Evolutionary conservation across 495 filamentous ascomycete genomes (phyloP).

Genomic region (Cairneyella variabilis): DNA sequence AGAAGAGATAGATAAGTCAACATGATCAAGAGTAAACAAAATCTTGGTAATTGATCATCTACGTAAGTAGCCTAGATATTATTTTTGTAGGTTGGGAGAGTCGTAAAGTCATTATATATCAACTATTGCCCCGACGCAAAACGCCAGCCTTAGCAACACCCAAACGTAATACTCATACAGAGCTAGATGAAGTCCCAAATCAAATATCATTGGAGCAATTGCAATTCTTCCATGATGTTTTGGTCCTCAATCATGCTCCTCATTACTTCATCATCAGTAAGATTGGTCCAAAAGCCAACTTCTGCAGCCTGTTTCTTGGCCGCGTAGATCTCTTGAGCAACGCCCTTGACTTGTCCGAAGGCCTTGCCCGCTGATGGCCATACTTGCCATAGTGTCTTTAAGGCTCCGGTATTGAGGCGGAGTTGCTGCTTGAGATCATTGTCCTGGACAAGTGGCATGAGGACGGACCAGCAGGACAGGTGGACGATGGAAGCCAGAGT

Average conservation of each 20-base stretch:
- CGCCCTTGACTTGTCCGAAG: slow-evolving; percentile 67
- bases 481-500: slow-evolving; percentile 65
- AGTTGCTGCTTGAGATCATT: slow-evolving; percentile 76
- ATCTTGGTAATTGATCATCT: no score
- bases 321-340: slow-evolving; percentile 62
- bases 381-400: slow-evolving; percentile 66
- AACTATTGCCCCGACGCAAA: no score
- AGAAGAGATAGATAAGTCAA: no score
- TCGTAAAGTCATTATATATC: neutral
- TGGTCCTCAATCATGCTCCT: slow-evolving; percentile 49
- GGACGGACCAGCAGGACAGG: slow-evolving; percentile 57
- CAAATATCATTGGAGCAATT: slow-evolving; percentile 16
- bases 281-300: slow-evolving; percentile 47
- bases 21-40: no score
- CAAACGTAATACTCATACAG: no score
- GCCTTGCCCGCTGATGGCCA: slow-evolving; percentile 77
- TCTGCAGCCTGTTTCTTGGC: slow-evolving; percentile 49
- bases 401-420: slow-evolving; percentile 75
- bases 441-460: slow-evolving; percentile 45
- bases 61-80: no score
- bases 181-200: no score
- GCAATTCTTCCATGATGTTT: slow-evolving; percentile 49
- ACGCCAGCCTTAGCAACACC: no score
- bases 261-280: slow-evolving; percentile 51
- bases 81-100: no score